Base-by-base conservation (phyloP, 345 rosid genomes). In the Salix arbutifolia region DNA sequence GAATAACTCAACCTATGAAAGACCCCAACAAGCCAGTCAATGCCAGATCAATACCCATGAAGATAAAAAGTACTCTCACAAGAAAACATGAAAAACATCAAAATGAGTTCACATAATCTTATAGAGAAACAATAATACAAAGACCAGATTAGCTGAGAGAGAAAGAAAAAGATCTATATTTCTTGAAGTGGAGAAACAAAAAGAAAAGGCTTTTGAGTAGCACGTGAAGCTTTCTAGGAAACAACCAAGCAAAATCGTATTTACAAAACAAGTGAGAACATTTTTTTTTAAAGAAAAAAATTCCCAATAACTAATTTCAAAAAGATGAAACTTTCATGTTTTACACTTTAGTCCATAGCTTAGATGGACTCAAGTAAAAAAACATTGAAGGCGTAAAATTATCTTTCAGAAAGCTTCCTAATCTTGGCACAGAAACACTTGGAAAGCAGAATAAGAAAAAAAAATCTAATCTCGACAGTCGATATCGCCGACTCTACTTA, bases 1-100 rank as follows among this genome's bases (percentile, higher is more conserved):
- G 65, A 71, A 69, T 38, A 61, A 70, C 44, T 37, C 14, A 64
- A 69, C 52, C 28, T 52, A 50, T 26, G 50, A 75, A 56, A 69
- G 33, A 56, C 28, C 68, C 25, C 56, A 46, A 30, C 8, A 69
- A 76, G 19, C 4, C 40, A 68, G 53, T 76, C 58, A 58, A 53
- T 67, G 19, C 9, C 58, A 53, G 58, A 58, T 16, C 8, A 56
- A 58, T 5, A 56, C 65, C 30, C 38, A 17, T 37, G 37, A 30
- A 65, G 53, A 17, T 18, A 40, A 62, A 23, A 13, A 35, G 21
- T 17, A 30, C 12, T 65, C 68, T 60, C 12, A 12, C 35, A 60
- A 25, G 42, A 65, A 73, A 46, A 69, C 21, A 42, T 16, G 16
- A 23, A 61, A 30, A 5, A 26, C 46, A 65, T 18, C 5, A 42